A percentile compares a stretch with the other conserved stretches of the same genome.
Evolutionary conservation across 2,329 filamentous ascomycete genomes (phyloP).

Genomic region (Epichloe scottii): DNA sequence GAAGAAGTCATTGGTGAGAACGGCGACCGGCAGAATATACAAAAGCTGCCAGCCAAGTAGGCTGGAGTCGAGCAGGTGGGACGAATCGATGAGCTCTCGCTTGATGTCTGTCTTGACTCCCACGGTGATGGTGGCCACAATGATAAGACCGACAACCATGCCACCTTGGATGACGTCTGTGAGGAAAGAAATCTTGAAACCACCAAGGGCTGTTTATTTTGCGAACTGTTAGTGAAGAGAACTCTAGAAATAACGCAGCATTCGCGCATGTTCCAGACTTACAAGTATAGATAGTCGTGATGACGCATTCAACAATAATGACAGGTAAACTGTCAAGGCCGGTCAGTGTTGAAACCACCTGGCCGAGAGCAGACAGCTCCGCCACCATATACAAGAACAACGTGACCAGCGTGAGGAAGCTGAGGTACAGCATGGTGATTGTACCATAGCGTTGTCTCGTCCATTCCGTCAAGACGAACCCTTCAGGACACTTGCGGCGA

Average conservation of each 20-base stretch:
- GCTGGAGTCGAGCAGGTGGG: constrained; percentile 54
- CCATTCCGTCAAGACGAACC: constrained; percentile 79
- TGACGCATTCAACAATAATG: constrained; percentile 62
- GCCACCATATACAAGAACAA: constrained; percentile 81
- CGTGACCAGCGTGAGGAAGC: constrained; percentile 65
- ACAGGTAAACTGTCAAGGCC: constrained; percentile 62
- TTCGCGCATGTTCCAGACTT: constrained; percentile 7
- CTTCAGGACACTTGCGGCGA: constrained; percentile 65
- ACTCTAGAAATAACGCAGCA: not conserved
- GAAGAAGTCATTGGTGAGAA: constrained; percentile 80
- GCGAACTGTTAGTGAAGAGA: too few relatives aligned
- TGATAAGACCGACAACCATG: constrained; percentile 64
- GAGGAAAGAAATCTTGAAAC: constrained; percentile 73
- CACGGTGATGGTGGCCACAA: constrained; percentile 67
- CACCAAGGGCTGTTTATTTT: constrained; percentile 49
- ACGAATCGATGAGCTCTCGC: constrained; percentile 52
- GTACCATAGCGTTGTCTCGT: constrained; percentile 65
- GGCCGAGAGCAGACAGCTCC: constrained; percentile 68
- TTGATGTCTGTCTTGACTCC: constrained; percentile 65
- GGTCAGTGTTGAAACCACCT: constrained; percentile 63
- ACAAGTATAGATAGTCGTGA: constrained; percentile 80
- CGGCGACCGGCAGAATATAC: constrained; percentile 71
- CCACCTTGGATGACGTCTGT: constrained; percentile 72
- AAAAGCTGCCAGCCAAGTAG: constrained; percentile 75
- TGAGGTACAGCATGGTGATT: constrained; percentile 58